These are phyloP conservation scores for Eutypella sp. DNA, from an alignment of 2,329 filamentous ascomycete genomes.

Conservation along the genomic window DNA sequence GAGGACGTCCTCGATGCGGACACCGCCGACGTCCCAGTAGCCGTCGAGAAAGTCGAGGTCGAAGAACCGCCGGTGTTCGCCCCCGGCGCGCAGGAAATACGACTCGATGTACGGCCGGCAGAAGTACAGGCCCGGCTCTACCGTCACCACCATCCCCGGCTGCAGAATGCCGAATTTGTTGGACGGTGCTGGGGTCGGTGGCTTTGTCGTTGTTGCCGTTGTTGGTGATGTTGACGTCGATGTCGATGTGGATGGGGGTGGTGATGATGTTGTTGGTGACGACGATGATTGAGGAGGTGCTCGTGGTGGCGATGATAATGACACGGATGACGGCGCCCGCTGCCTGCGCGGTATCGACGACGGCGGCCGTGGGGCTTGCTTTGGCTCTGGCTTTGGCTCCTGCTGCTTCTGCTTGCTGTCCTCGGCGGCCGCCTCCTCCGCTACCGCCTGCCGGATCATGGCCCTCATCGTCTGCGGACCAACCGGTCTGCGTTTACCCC, in stretches of 20 bases:
- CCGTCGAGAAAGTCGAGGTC: slow-evolving; percentile 58
- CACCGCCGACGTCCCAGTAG: slow-evolving; percentile 79
- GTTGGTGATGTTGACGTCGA: background rate
- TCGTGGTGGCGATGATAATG: background rate
- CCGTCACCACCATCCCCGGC: slow-evolving; percentile 67
- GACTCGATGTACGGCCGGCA: slow-evolving; percentile 67
- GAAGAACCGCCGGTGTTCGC: slow-evolving; percentile 58
- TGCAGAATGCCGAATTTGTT: slow-evolving; percentile 34
- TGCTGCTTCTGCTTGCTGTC: slow-evolving; percentile 6
- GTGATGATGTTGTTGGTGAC: slow-evolving; percentile 2
- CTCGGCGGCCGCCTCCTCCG: too few relatives aligned
- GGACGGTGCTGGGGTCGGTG: background rate
- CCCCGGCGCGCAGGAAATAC: slow-evolving; percentile 55
- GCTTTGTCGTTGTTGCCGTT: slow-evolving; percentile 2
- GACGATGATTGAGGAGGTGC: background rate
- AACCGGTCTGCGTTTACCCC: slow-evolving; percentile 26
- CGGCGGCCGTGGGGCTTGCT: background rate
- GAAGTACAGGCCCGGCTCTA: slow-evolving; percentile 79
- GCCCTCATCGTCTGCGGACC: slow-evolving; percentile 24
- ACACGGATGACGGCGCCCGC: background rate
- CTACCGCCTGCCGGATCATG: too few relatives aligned
- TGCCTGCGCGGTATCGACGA: slow-evolving; percentile 2
- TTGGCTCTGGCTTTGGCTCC: background rate
- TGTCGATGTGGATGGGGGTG: slow-evolving; percentile 4
- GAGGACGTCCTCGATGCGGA: slow-evolving; percentile 89